Evolutionary conservation across 148 eudicot species (phyloP).

Genomic region (Selenicereus undatus): DNA sequence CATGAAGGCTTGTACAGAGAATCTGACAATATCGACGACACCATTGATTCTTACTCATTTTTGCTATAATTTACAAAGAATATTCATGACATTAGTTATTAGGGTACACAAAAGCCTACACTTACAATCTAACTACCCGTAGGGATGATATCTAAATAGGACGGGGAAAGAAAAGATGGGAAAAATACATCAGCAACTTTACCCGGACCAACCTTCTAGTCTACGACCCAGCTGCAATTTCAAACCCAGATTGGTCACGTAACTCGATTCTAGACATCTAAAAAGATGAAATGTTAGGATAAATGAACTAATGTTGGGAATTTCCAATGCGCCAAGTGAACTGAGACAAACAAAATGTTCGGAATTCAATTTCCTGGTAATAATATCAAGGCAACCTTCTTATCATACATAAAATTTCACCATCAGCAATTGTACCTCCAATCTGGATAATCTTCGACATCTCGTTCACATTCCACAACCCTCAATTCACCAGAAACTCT

Average conservation of each 20-base stretch:
- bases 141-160: conserved; percentile 1
- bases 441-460: conserved; percentile 25
- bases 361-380: conserved; percentile 14
- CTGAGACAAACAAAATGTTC: conserved; percentile 21
- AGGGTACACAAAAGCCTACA: conserved; percentile 8
- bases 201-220: conserved; percentile 8
- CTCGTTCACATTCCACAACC: conserved; percentile 36
- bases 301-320: conserved; percentile 26
- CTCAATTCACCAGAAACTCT: conserved; percentile 34
- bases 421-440: conserved; percentile 36
- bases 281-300: conserved; percentile 22
- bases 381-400: conserved; percentile 12
- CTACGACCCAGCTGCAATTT: conserved; percentile 26
- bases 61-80: conserved; percentile 29
- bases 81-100: conserved; percentile 8
- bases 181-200: conserved; percentile 19
- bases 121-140: conserved; percentile 18
- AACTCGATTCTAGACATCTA: conserved; percentile 24
- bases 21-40: neutral
- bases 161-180: neutral
- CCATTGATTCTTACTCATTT: conserved; percentile 5
- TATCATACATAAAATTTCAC: conserved; percentile 30
- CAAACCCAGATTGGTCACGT: conserved; percentile 13
- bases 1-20: conserved; percentile 1
- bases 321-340: conserved; percentile 29